Percentiles rank a stretch among this genome's conserved stretches.
These are phyloP conservation scores for Yarrowia sp. DNA, from an alignment of 805 yeast species.

Conservation along the genomic window DNA sequence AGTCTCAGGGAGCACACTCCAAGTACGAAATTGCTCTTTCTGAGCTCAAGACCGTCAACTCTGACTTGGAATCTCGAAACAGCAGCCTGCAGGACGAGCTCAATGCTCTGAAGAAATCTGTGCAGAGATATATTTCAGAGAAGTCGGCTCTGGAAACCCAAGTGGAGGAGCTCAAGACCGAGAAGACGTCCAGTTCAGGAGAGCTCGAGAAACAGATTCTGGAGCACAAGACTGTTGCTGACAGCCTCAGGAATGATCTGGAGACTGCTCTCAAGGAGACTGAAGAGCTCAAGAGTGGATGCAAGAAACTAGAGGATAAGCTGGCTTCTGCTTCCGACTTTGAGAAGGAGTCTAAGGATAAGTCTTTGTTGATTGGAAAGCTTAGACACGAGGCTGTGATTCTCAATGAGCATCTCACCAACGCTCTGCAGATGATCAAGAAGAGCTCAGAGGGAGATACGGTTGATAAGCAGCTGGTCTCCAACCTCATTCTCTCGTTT, in stretches of 20 bases:
- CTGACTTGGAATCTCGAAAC: slow-evolving; percentile 1
- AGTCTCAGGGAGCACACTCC: slow-evolving; percentile 9
- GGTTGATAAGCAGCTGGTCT: slow-evolving; percentile 83
- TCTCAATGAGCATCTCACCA: slow-evolving; percentile 90
- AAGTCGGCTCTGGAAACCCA: neutral
- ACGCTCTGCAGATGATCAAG: slow-evolving; percentile 80
- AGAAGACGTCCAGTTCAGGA: neutral
- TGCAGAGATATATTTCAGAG: neutral
- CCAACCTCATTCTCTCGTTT: slow-evolving; percentile 81
- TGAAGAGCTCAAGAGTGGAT: slow-evolving; percentile 21
- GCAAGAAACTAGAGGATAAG: slow-evolving; percentile 39
- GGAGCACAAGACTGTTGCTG: slow-evolving; percentile 22
- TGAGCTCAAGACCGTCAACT: slow-evolving; percentile 28
- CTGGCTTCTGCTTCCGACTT: slow-evolving; percentile 39
- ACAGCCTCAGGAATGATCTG: slow-evolving; percentile 31
- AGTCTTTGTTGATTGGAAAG: slow-evolving; percentile 79
- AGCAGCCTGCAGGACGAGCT: neutral
- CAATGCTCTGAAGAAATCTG: neutral
- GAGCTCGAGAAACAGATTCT: slow-evolving; percentile 7
- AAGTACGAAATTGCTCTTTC: slow-evolving; percentile 38
- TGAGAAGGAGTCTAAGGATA: slow-evolving; percentile 59
- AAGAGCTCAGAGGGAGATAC: slow-evolving; percentile 69
- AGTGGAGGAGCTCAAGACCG: neutral
- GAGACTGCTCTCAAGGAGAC: slow-evolving; percentile 31
- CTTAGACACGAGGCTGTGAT: slow-evolving; percentile 92